Base-by-base conservation (phyloP, 768 basidiomycete genomes). In the Cyclocybe cylindracea region DNA sequence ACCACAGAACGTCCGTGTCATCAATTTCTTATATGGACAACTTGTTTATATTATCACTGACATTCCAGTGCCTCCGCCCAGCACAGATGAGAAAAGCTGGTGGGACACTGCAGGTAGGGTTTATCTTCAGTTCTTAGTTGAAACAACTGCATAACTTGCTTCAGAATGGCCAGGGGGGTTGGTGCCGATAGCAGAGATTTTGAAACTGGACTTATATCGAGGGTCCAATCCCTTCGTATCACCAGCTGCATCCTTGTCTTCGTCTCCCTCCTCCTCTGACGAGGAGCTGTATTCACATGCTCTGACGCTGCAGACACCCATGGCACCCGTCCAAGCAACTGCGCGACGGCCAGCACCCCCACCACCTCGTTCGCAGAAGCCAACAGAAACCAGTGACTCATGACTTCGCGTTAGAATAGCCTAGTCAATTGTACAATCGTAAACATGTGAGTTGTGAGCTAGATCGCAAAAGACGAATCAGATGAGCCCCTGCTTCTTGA, bases 401-500 rank as follows among this genome's bases (percentile, higher is more conserved):
- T 16, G 35, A 48, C 43, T 43, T 35, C 11, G 16, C 24, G 36
- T 35, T 43, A 18, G 43, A 51, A 48, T 44, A 44, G 45, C 7
- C 39, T 44, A 24, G 16, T 43, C 31, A 44, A 31, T 32, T 36
- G 33, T 42, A 50, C 50, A 50, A 51, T 11, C 51, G 39, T 42
- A 47, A 45, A 52, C 45, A 59, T 38, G 13, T 40, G 45, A 44
- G 41, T 32, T 41, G 39, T 38, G 19, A 36, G 43, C 39, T 37
- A 46, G 36, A 45, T 32, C 39, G 6, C 29, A 52, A 39, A 50
- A 49, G 39, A 31, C n/a, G 53, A 16, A 54, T 70, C 72, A 91
- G 50, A 95, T 90, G 50, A 96, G 74, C 51, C 94, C 95, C 67
- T 98, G 95, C 73, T 94, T 93, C 78, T 94, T 96, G 60, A 97